phyloP scores from a whole-genome alignment of 495 filamentous ascomycete genomes.

The Talaromyces thailandensis region DNA sequence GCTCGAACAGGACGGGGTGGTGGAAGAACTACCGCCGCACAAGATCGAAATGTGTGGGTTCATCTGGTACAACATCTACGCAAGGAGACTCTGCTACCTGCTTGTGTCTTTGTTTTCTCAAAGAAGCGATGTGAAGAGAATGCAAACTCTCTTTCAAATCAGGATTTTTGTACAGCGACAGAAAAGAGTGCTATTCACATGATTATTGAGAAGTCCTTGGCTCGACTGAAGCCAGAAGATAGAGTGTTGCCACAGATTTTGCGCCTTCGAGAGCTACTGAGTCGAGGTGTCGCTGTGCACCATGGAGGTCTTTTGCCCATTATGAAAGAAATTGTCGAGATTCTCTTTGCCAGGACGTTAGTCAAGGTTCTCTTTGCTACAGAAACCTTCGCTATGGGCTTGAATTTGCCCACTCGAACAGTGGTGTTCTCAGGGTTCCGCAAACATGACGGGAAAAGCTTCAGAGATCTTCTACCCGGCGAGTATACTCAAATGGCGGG shows the following conservation, averaged over 20 bases:
- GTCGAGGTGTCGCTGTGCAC: constrained; percentile 88
- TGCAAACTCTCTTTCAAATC: constrained; percentile 85
- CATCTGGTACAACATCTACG: constrained; percentile 84
- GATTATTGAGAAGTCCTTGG: constrained; percentile 93
- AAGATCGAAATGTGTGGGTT: constrained; percentile 97
- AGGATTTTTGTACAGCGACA: constrained; percentile 82
- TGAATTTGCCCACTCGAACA: constrained; percentile 91
- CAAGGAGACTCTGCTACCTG: constrained; percentile 78
- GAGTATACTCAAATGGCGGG: constrained; percentile 99
- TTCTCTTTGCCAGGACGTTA: constrained; percentile 85
- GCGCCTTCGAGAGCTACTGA: constrained; percentile 73
- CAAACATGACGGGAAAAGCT: constrained; percentile 86
- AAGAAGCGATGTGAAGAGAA: constrained; percentile 97
- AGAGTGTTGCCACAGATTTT: constrained; percentile 82
- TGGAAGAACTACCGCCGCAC: constrained; percentile 73
- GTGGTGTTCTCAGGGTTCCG: constrained; percentile 96
- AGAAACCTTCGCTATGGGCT: constrained; percentile 96
- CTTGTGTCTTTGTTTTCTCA: constrained; percentile 96
- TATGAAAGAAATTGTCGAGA: constrained; percentile 96
- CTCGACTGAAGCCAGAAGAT: constrained; percentile 86
- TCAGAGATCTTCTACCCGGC: constrained; percentile 85
- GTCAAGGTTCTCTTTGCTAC: constrained; percentile 97
- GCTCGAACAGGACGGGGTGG: constrained; percentile 78
- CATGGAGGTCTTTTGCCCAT: constrained; percentile 93
- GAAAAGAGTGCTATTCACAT: constrained; percentile 97